Evolutionary conservation across 371 early-diverging fungal genomes (phyloP), one percentile per base, ranked within the genome.

Genomic region (Scutellospora calospora): DNA sequence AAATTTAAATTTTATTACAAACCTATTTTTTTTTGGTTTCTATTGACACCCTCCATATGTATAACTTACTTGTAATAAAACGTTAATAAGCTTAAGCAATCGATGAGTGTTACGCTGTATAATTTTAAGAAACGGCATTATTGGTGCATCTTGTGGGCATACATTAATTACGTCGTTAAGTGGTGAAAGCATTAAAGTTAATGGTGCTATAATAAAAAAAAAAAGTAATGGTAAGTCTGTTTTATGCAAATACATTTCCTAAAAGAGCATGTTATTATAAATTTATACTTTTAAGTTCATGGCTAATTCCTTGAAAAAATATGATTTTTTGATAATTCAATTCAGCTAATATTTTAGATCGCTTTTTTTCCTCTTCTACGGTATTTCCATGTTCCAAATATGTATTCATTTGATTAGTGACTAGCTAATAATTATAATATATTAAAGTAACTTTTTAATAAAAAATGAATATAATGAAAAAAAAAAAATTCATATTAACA

Each of bases 171-270:
- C 83, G 68, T 89, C 89, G 9, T 89, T 87, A n/a, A 88, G 73
- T 5, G 89, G 89, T 0, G 86, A 84, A 18, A 89, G 69, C 82
- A 89, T 88, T 27, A 89, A 55, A 4, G 88, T 86, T 41, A 89
- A 68, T 6, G 89, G 89, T 0, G 88, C 83, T 87, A 69, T 41
- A 52, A 33, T 41, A 38, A 66, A 29, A 18, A 22, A 60, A 45
- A 33, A 5, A 33, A 8, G 3, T 45, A 31, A 57, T 5, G 25
- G 1, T 71, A 22, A 59, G 9, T 11, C 16, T 35, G 12, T 22
- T 8, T 38, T 8, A 38, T n/a, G 9, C 2, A 38, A 38, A 1
- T 38, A 8, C 9, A n/a, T 38, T 38, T 38, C 8, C 8, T 38
- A 38, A 38, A 38, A 38, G 38, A 38, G 38, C 9, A 38, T 1